phyloP scores from a whole-genome alignment of 1,284 basidiomycete genomes.

The Calocybe gambosa region DNA sequence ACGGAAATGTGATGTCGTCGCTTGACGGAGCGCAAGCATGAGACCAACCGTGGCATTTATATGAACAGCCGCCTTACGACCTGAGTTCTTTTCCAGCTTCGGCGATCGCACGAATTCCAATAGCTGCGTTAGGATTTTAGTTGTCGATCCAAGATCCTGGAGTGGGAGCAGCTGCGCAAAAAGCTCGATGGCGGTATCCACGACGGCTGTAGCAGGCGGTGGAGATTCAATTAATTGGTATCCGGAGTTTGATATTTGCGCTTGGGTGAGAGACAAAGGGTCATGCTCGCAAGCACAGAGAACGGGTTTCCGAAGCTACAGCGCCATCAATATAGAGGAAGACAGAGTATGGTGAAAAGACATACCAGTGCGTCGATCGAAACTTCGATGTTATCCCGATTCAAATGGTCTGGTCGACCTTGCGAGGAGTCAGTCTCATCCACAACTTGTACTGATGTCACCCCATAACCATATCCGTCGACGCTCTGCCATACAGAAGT shows the following conservation, averaged over 20 bases:
- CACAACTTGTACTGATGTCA: constrained; percentile 65
- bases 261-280: constrained; percentile 68
- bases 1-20: constrained; percentile 45
- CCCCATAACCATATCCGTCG: constrained; percentile 91
- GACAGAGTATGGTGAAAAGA: constrained; percentile 6
- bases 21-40: constrained; percentile 65
- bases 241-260: constrained; percentile 36
- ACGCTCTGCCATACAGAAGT: constrained; percentile 80
- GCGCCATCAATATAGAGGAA: constrained; percentile 9
- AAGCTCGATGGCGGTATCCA: constrained; percentile 85
- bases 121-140: constrained; percentile 65
- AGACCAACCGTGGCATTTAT: constrained; percentile 83
- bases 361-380: constrained; percentile 70
- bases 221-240: constrained; percentile 55
- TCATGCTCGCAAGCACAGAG: constrained; percentile 87
- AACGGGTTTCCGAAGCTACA: constrained; percentile 72
- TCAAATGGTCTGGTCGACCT: constrained; percentile 53
- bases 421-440: constrained; percentile 35
- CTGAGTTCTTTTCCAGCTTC: constrained; percentile 85
- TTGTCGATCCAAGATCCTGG: constrained; percentile 69
- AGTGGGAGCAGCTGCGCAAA: constrained; percentile 78
- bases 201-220: constrained; percentile 77
- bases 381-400: constrained; percentile 75
- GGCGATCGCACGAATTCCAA: constrained; percentile 67
- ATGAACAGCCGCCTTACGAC: constrained; percentile 82